These are phyloP conservation scores for Colletotrichum tropicale DNA, from an alignment of 2,329 filamentous ascomycete species.

Conservation along the genomic window DNA sequence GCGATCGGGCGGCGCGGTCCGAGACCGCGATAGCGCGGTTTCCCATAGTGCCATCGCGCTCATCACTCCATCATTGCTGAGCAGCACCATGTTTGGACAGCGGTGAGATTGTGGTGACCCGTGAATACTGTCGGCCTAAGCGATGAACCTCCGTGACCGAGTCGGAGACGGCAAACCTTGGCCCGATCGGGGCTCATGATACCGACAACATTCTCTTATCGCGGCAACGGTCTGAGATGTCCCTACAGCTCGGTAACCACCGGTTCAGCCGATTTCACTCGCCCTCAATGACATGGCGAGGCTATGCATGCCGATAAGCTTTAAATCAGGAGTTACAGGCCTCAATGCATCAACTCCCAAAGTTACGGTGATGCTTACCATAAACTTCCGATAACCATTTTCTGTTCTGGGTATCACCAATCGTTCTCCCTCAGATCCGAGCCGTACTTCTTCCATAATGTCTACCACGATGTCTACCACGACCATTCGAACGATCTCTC, in stretches of 20 bases:
- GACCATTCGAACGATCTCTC: background rate
- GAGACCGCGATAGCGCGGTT: constrained; percentile 64
- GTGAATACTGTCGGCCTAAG: background rate
- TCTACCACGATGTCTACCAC: background rate
- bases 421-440: background rate
- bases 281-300: background rate
- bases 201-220: background rate
- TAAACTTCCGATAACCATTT: background rate
- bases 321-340: background rate
- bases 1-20: constrained; percentile 32
- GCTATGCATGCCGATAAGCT: background rate
- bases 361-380: background rate
- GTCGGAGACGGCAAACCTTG: background rate
- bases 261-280: background rate
- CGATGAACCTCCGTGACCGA: background rate
- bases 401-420: background rate
- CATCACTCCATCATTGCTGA: background rate
- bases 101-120: background rate
- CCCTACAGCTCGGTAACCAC: background rate
- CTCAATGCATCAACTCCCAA: background rate
- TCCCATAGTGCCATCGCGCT: constrained; percentile 45
- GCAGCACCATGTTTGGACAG: background rate
- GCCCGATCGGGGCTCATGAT: background rate
- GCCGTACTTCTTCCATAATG: background rate
- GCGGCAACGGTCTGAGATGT: background rate